Evolutionary conservation across 768 basidiomycete species (phyloP).

Genomic region (Leccinum variicolor): DNA sequence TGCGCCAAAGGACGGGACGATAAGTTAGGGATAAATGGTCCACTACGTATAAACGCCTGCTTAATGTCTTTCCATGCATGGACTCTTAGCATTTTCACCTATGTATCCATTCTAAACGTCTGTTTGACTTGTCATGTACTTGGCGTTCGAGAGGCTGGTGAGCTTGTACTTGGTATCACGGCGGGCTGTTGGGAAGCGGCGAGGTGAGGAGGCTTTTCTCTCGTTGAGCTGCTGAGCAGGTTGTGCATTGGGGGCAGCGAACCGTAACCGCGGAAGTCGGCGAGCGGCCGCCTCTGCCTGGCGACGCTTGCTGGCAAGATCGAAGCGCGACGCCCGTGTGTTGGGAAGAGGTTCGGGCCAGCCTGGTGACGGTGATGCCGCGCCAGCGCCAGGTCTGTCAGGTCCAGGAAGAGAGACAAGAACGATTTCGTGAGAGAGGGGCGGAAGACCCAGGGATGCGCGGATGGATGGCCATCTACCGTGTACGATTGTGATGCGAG

Average conservation of each 20-base stretch:
- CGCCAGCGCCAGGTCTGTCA: neutral
- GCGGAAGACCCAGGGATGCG: slow-evolving; percentile 28
- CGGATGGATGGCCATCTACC: slow-evolving; percentile 35
- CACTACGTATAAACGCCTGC: slow-evolving; percentile 11
- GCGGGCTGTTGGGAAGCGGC: neutral
- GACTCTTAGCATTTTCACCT: slow-evolving; percentile 8
- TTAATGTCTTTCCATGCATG: slow-evolving; percentile 12
- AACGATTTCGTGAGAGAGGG: slow-evolving; percentile 14
- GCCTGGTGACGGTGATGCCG: neutral
- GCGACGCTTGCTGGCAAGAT: slow-evolving; percentile 17
- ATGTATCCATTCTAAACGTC: neutral
- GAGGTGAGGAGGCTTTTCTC: slow-evolving; percentile 1
- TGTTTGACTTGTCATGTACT: neutral
- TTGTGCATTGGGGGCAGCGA: slow-evolving; percentile 14
- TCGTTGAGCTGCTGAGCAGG: neutral
- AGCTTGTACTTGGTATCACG: neutral
- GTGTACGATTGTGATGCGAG: slow-evolving; percentile 7
- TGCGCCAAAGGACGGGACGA: slow-evolving; percentile 1
- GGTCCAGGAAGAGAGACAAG: neutral
- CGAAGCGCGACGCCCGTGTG: slow-evolving; percentile 21
- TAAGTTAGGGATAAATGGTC: slow-evolving; percentile 9
- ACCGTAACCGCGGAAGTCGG: slow-evolving; percentile 19
- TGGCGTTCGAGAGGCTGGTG: neutral
- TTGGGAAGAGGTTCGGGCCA: neutral
- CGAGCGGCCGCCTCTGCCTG: slow-evolving; percentile 5